Percentiles rank a stretch among this genome's conserved stretches.
These are phyloP conservation scores for Amanita polypyramis DNA, from an alignment of 768 basidiomycete genomes.

Conservation along the genomic window DNA sequence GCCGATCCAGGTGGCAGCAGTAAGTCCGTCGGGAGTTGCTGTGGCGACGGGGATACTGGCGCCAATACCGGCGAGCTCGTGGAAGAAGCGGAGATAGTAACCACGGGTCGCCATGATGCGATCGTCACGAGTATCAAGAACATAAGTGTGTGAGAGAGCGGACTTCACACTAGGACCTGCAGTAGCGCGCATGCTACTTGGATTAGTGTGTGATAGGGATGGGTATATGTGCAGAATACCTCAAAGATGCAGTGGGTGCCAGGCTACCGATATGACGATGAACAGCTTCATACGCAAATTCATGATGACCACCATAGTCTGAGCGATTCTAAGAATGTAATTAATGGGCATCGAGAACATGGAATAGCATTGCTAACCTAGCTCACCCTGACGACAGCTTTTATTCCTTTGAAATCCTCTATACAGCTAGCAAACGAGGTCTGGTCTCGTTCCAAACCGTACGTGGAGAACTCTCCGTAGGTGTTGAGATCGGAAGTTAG, in stretches of 20 bases:
- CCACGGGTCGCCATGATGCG: slow-evolving; percentile 53
- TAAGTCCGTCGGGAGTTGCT: not conserved
- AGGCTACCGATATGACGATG: slow-evolving; percentile 67
- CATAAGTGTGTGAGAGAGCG: slow-evolving; percentile 67
- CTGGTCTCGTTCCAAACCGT: slow-evolving; percentile 73
- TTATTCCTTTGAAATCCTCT: slow-evolving; percentile 54
- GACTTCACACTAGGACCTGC: slow-evolving; percentile 81
- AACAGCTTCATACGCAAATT: slow-evolving; percentile 77
- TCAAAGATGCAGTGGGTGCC: slow-evolving; percentile 68
- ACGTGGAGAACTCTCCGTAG: slow-evolving; percentile 59
- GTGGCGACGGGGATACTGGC: not conserved
- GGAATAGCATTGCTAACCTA: slow-evolving; percentile 29
- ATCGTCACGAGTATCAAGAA: slow-evolving; percentile 70
- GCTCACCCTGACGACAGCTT: slow-evolving; percentile 69
- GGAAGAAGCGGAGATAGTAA: slow-evolving; percentile 46
- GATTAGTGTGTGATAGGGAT: not conserved
- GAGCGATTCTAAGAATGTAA: slow-evolving; percentile 23
- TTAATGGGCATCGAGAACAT: slow-evolving; percentile 11
- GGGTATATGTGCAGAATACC: slow-evolving; percentile 30
- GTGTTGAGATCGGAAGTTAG: slow-evolving; percentile 52
- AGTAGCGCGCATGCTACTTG: slow-evolving; percentile 64
- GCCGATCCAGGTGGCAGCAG: not conserved
- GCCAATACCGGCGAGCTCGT: slow-evolving; percentile 54
- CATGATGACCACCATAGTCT: slow-evolving; percentile 43
- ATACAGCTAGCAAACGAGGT: slow-evolving; percentile 64